Evolutionary conservation across 2,329 filamentous ascomycete genomes (phyloP), one percentile per base, ranked within the genome.

Genomic region (Colletotrichum sublineola): DNA sequence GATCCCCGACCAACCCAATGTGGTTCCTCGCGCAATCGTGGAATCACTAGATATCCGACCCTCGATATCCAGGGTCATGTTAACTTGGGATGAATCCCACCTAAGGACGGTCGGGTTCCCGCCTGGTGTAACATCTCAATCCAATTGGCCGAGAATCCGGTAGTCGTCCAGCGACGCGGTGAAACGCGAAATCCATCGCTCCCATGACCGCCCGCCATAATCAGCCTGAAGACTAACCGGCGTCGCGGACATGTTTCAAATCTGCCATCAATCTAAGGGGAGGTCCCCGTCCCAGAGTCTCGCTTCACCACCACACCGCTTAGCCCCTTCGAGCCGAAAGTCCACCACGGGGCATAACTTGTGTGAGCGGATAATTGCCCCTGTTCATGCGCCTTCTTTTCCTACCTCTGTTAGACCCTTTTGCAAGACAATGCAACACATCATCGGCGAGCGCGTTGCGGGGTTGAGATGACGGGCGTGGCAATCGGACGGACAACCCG

Each of bases 201-300:
- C 66, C 53, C 53, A 42, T 63, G 66, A 56, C 60, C 38, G 40
- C 65, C 60, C 15, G 53, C 31, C 38, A 24, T 44, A 33, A 60
- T 53, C 53, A 72, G 60, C 65, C 58, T 69, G 69, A 68, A 68
- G 52, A 64, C 31, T 48, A 72, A 50, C 67, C 67, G 61, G 61
- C 50, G 71, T 73, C 71, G 67, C 71, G 71, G 71, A 66, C 67
- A 55, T 67, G 71, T 73, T 73, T 73, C 71, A 73, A 50, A 69
- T 38, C 38, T 46, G 42, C 58, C 57, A 46, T 72, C 69, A 57
- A 67, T 64, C 24, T 58, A 42, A 50, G 38, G 56, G 57, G 50
- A 62, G 33, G 24, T 4, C 29, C 52, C 66, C 52, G 67, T 66
- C 56, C 33, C 71, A 71, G 71, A 55, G 18, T 40, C 55, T 72